These are phyloP conservation scores for Nemania sp. DNA, from an alignment of 2,329 filamentous ascomycete species.

Conservation along the genomic window DNA sequence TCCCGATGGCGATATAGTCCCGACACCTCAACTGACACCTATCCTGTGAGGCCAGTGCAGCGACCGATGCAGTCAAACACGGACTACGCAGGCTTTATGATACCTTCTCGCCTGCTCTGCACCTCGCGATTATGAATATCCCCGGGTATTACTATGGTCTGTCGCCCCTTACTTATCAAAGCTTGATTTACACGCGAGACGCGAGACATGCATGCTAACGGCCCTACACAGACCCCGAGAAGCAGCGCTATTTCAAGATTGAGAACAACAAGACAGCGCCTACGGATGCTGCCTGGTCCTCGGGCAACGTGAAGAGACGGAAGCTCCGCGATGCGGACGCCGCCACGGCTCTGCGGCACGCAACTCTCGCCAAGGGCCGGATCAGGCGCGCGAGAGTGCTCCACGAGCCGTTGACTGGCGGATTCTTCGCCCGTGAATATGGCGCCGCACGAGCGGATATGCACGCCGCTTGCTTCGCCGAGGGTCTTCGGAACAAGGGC, in stretches of 20 bases:
- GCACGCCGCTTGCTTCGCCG: slow-evolving; percentile 45
- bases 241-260: slow-evolving; percentile 71
- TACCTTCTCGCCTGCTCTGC: too few relatives aligned
- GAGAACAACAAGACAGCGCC: slow-evolving; percentile 61
- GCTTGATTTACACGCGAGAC: too few relatives aligned
- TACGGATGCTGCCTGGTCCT: slow-evolving; percentile 56
- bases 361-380: slow-evolving; percentile 43
- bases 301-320: slow-evolving; percentile 62
- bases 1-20: too few relatives aligned
- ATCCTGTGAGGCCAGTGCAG: too few relatives aligned
- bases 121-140: slow-evolving; percentile 41
- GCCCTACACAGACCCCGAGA: slow-evolving; percentile 50
- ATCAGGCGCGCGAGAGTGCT: slow-evolving; percentile 45
- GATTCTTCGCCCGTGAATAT: slow-evolving; percentile 43
- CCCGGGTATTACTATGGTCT: slow-evolving; percentile 62
- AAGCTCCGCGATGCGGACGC: slow-evolving; percentile 50
- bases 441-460: slow-evolving; percentile 38
- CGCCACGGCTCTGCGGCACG: slow-evolving; percentile 35
- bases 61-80: too few relatives aligned
- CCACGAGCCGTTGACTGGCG: slow-evolving; percentile 40
- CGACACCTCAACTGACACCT: too few relatives aligned
- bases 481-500: slow-evolving; percentile 47
- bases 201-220: too few relatives aligned
- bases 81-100: too few relatives aligned
- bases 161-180: neutral